Conservation (phyloP, 441 rosid genomes). For the Flueggea neowawraea region DNA sequence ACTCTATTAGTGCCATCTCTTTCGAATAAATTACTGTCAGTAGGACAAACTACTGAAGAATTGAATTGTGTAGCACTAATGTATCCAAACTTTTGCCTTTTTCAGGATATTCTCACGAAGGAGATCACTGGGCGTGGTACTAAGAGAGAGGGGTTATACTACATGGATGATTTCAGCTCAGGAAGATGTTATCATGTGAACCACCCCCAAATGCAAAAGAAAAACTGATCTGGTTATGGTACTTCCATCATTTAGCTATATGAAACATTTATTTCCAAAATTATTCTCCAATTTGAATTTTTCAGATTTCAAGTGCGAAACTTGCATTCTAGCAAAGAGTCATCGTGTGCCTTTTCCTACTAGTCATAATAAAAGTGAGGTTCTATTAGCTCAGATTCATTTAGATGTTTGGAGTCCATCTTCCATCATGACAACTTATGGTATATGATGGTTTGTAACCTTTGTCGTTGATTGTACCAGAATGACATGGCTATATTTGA, state of each 20-base stretch:
- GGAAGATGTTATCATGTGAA: background rate
- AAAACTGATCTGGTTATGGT: background rate
- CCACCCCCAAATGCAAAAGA: background rate
- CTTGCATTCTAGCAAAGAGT: background rate
- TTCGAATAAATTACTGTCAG: background rate
- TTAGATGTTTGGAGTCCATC: no score
- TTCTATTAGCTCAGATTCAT: background rate
- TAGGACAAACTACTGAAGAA: background rate
- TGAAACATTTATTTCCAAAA: background rate
- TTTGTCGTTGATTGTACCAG: no score
- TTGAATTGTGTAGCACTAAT: background rate
- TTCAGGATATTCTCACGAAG: no score
- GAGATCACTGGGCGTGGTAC: conserved; percentile 1
- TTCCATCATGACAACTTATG: background rate
- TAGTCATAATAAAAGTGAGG: background rate
- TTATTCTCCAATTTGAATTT: background rate
- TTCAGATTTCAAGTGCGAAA: background rate
- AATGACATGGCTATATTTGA: no score
- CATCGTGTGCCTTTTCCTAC: conserved; percentile 2
- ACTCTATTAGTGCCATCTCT: background rate
- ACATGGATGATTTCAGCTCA: background rate
- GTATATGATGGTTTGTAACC: background rate
- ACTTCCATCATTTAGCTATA: background rate
- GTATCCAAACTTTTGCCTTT: background rate
- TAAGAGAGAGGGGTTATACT: background rate